phyloP scores from a whole-genome alignment of 495 filamentous ascomycete species.

The Lophiotrema nucula region DNA sequence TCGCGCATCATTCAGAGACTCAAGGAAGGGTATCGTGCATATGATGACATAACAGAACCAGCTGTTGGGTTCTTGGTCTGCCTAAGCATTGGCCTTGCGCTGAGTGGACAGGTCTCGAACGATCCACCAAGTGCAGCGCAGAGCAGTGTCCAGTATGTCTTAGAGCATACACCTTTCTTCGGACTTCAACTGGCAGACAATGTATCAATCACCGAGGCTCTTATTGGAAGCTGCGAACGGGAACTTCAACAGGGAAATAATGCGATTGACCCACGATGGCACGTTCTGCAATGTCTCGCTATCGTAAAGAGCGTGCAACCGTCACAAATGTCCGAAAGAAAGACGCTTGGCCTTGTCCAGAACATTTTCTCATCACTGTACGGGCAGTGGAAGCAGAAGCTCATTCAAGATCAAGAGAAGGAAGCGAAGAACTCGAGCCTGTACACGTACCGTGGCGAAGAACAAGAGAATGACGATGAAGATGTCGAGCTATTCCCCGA shows the following conservation, averaged over 20 bases:
- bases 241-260: slow-evolving; percentile 7
- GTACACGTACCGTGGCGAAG: slow-evolving; percentile 77
- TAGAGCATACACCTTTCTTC: slow-evolving; percentile 24
- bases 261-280: slow-evolving; percentile 29
- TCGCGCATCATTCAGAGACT: slow-evolving; percentile 66
- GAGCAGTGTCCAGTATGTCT: slow-evolving; percentile 12
- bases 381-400: slow-evolving; percentile 69
- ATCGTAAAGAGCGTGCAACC: slow-evolving; percentile 11
- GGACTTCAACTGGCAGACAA: not conserved
- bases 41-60: slow-evolving; percentile 79
- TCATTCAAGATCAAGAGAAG: slow-evolving; percentile 69
- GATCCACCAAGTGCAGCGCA: not conserved
- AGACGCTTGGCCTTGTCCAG: slow-evolving; percentile 6
- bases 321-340: not conserved
- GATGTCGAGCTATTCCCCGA: slow-evolving; percentile 78
- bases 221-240: slow-evolving; percentile 3
- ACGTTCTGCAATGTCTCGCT: slow-evolving; percentile 13
- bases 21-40: slow-evolving; percentile 63
- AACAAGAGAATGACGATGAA: slow-evolving; percentile 74
- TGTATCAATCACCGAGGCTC: not conserved
- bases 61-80: slow-evolving; percentile 78
- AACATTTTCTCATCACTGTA: slow-evolving; percentile 67
- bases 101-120: slow-evolving; percentile 43
- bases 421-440: slow-evolving; percentile 68
- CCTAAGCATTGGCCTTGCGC: slow-evolving; percentile 70